Base-by-base conservation (phyloP, 495 filamentous ascomycete species). In the Collariella sp. region DNA sequence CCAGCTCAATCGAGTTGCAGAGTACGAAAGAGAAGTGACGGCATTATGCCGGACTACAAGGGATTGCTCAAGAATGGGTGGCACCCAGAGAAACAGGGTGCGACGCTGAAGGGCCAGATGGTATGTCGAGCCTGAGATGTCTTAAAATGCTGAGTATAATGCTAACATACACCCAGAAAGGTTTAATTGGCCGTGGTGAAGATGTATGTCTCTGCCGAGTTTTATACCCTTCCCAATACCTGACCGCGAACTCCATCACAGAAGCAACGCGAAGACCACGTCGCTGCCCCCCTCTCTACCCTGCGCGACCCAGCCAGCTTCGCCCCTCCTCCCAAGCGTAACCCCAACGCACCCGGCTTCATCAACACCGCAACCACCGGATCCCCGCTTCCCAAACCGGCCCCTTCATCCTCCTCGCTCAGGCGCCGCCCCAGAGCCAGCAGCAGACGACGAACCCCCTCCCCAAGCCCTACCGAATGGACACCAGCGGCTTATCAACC, bases 281-380 rank as follows among this genome's bases (percentile, higher is more conserved):
- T 79, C 57, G 81, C 88, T 16, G 72, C 75, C 5, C 91, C 93
- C 2, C 67, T 95, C n/a, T 78, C 83, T 4, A 76, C 85, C 2
- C 75, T 98, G 18, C 84, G 85, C 62, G 93, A 98, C 67, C 91
- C 93, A 2, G 66, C 81, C 0, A 78, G 83, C 12, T 96, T 98
- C 67, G 89, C 80, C 3, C 88, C 91, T 33, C 91, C 91, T 19
- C 91, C 91, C 4, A 95, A 85, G 57, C 72, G 42, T 19, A 23
- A 55, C 41, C 43, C 56, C 50, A 39, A 48, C 51, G 26, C 53
- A 40, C 5, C 10, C 43, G 23, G 52, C 15, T 10, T n/a, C 20
- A 10, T 23, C 13, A 54, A 43, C 18, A 33, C 52, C 5, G 18
- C 52, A 41, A 16, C 44, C 33, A 29, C 52, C 33, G 39, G 44